Conservation (phyloP, 768 basidiomycete species). For the Tricholoma saponaceum region DNA sequence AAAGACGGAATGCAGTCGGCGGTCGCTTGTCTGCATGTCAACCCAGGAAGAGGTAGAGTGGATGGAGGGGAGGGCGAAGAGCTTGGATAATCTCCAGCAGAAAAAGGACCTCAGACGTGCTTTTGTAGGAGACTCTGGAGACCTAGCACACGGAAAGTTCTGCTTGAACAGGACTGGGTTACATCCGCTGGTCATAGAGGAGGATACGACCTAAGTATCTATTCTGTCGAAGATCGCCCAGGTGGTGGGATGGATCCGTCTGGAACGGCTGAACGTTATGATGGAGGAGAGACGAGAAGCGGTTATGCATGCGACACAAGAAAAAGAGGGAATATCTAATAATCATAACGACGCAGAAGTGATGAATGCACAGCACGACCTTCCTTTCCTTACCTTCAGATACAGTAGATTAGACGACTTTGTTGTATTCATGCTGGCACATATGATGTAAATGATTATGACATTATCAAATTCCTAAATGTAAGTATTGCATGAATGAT, state of each 20-base stretch:
- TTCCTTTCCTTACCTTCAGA: too few species aligned
- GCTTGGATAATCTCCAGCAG: constrained; percentile 23
- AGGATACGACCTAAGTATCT: background rate
- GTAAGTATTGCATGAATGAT: background rate
- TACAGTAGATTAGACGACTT: background rate
- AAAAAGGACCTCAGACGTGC: constrained; percentile 24
- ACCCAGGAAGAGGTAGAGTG: constrained; percentile 23
- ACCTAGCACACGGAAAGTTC: background rate
- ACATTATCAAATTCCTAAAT: background rate
- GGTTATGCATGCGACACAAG: background rate
- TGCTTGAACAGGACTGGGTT: background rate
- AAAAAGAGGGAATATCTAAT: background rate
- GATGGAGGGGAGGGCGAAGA: constrained; percentile 28
- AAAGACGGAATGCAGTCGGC: background rate
- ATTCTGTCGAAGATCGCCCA: background rate
- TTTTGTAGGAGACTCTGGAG: background rate
- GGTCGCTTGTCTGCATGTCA: constrained; percentile 7
- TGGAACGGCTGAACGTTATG: background rate
- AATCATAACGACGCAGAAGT: background rate
- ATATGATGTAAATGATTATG: background rate
- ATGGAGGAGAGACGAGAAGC: background rate
- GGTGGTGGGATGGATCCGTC: background rate
- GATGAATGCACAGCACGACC: background rate
- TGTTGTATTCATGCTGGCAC: background rate
- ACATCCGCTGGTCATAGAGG: constrained; percentile 2